Evolutionary conservation across 2,329 filamentous ascomycete species (phyloP), one percentile per base, ranked within the genome.

Genomic region (Fusarium sp.): DNA sequence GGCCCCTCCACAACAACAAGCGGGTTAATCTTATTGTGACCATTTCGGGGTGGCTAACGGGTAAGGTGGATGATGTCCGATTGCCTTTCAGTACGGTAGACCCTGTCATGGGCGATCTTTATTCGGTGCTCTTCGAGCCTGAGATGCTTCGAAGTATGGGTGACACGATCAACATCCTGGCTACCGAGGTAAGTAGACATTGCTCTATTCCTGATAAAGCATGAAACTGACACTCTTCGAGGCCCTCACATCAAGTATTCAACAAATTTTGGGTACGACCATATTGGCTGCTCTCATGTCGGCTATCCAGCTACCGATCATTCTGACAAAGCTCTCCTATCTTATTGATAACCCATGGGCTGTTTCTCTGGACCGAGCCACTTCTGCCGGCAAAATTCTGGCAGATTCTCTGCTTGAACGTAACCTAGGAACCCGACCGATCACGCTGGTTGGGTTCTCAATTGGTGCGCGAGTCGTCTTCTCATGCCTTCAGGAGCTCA

Each of bases 291-390:
- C 91, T 70, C 83, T 99, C 32, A 98, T 99, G 95, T 91, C 94
- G 40, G 94, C 94, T 33, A 83, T 99, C 51, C 93, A 96, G 77
- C 82, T 97, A n/a, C 96, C 96, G 4, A 88, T 99, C 41, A 90
- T 97, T 27, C 82, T 99, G 44, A 94, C 95, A 0, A 99, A 99
- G 77, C 87, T 99, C 11, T 89, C 95, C 1, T 99, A 99, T 75
- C 85, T 99, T 20, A 97, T 99, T 70, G 96, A 99, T 79, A 99
- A 99, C 75, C 96, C 96, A 0, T 99, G 96, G 96, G 93, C 92
- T 25, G 94, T 97, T n/a, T 98, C 96, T 2, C 87, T 97, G 49
- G 93, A 96, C 73, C 89, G 96, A 72, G 96, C 96, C 30, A 94
- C 92, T 73, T 86, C 92, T 56, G 93, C 95, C 9, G 96, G 96